Conservation (phyloP, 495 filamentous ascomycete genomes). For the Stereocaulon alpinum region DNA sequence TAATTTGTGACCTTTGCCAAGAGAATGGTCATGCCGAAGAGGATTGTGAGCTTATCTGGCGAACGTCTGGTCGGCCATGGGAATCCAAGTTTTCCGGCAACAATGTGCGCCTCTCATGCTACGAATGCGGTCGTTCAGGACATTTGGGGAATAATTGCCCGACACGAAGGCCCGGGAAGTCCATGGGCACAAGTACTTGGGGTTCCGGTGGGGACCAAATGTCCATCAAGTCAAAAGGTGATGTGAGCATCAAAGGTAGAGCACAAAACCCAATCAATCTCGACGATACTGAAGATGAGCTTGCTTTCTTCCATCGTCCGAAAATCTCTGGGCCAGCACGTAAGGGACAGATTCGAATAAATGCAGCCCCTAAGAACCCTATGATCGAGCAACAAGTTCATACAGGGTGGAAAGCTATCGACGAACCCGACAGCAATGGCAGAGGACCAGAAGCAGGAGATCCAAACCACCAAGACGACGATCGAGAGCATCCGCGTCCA, state of each 20-base stretch:
- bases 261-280: conserved; percentile 21
- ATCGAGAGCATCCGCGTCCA: background rate
- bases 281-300: conserved; percentile 24
- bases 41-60: conserved; percentile 36
- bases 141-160: conserved; percentile 43
- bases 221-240: conserved; percentile 5
- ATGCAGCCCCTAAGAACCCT: background rate
- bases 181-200: conserved; percentile 23
- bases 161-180: conserved; percentile 22
- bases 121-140: conserved; percentile 35
- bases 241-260: conserved; percentile 26
- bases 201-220: conserved; percentile 4
- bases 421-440: background rate
- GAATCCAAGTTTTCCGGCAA: conserved; percentile 25
- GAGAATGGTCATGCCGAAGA: conserved; percentile 33
- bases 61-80: conserved; percentile 22
- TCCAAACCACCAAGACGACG: background rate
- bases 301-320: conserved; percentile 22
- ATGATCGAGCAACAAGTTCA: background rate
- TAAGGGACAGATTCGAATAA: conserved; percentile 23
- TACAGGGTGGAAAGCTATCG: background rate
- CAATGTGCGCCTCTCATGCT: conserved; percentile 33
- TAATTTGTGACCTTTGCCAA: conserved; percentile 39
- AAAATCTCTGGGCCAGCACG: conserved; percentile 17
- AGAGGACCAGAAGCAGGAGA: background rate